Conservation (phyloP, 345 rosid species). For the Physaria fendleri region DNA sequence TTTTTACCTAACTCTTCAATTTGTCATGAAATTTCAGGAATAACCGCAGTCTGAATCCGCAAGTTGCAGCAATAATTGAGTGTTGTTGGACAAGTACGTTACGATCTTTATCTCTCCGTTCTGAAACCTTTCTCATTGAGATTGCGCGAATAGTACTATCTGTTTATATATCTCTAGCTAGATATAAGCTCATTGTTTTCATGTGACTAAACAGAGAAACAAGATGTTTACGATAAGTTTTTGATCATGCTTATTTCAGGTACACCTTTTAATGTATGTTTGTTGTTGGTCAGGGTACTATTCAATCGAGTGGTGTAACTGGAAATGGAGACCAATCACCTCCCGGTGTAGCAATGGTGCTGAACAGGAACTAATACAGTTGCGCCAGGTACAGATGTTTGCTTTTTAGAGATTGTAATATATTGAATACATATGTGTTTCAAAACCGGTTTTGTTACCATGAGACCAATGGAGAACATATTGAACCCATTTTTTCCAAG, state of each 20-base stretch:
- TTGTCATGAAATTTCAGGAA: conserved; percentile 43
- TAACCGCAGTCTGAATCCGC: too few species aligned
- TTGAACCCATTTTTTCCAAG: conserved; percentile 60
- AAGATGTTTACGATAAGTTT: neutral
- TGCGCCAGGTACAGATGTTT: too few species aligned
- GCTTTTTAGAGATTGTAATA: too few species aligned
- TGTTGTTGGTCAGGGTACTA: conserved; percentile 43
- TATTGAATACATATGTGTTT: too few species aligned
- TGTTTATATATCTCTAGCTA: neutral
- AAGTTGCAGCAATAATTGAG: too few species aligned
- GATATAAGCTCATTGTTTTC: neutral
- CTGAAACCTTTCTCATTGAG: too few species aligned
- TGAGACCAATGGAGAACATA: conserved; percentile 40
- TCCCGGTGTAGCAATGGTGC: conserved; percentile 31
- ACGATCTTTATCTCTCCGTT: too few species aligned
- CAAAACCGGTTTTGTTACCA: too few species aligned
- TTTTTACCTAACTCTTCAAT: neutral
- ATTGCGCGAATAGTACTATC: too few species aligned
- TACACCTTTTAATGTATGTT: conserved; percentile 2
- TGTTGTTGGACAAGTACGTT: too few species aligned
- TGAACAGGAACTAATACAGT: too few species aligned
- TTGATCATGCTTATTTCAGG: neutral
- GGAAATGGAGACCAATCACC: conserved; percentile 36
- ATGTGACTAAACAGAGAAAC: neutral
- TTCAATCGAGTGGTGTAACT: conserved; percentile 32